These are phyloP conservation scores for Nicotiana rustica DNA, from an alignment of 305 asterid species.

Conservation along the genomic window DNA sequence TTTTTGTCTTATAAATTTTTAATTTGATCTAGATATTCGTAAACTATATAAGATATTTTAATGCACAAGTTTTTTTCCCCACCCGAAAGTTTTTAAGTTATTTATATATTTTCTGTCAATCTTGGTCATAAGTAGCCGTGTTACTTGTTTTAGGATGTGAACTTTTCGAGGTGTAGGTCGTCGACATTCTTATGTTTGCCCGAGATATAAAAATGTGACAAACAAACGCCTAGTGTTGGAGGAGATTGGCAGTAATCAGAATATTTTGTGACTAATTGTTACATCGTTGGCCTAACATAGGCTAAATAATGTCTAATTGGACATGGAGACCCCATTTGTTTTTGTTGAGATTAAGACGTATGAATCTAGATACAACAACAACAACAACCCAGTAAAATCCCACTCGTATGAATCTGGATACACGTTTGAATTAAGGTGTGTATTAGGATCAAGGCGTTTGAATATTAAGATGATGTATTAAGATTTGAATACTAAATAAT, in stretches of 20 bases:
- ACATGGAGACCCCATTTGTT: not conserved
- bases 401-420: no score
- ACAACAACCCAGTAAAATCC: no score
- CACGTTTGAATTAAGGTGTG: not conserved
- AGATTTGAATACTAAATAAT: no score
- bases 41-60: not conserved
- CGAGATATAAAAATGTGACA: not conserved
- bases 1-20: not conserved
- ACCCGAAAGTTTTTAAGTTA: not conserved
- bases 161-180: conserved; percentile 6
- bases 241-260: not conserved
- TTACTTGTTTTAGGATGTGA: conserved; percentile 27
- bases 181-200: not conserved
- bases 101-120: not conserved
- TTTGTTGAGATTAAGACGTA: no score
- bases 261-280: not conserved
- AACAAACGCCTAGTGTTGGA: not conserved
- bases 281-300: not conserved
- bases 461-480: no score
- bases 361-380: no score
- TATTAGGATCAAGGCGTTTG: no score
- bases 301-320: not conserved
- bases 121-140: not conserved
- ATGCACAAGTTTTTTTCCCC: not conserved
- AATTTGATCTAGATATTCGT: not conserved